Percentiles rank a stretch among this genome's conserved stretches.
Conservation (phyloP, 768 basidiomycete species). For the Kondoa malvinella region DNA sequence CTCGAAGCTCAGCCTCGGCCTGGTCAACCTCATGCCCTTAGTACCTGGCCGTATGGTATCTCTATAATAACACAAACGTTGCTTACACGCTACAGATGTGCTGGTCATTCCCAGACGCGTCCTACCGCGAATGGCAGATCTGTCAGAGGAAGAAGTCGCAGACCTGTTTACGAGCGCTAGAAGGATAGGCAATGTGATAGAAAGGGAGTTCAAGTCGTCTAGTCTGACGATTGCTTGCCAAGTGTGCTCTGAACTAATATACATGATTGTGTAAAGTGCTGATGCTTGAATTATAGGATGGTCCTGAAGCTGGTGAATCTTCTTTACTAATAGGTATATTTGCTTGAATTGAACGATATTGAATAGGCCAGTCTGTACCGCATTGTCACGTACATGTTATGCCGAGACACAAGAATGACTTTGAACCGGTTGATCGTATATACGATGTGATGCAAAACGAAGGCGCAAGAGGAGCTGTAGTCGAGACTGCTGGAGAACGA, state of each 20-base stretch:
- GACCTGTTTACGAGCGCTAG: constrained; percentile 69
- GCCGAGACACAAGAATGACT: constrained; percentile 42
- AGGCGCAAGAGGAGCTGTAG: constrained; percentile 23
- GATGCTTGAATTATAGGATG: constrained; percentile 19
- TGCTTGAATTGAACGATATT: constrained; percentile 41
- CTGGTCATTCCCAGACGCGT: constrained; percentile 43
- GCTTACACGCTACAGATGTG: constrained; percentile 36
- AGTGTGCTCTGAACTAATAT: constrained; percentile 35
- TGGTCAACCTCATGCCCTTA: constrained; percentile 14
- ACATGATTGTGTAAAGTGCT: background rate
- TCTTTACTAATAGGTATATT: constrained; percentile 34
- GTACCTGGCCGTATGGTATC: constrained; percentile 4
- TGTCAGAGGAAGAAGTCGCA: constrained; percentile 45
- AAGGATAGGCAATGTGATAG: constrained; percentile 58
- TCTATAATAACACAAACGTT: background rate
- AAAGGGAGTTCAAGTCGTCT: constrained; percentile 65
- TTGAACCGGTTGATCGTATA: background rate
- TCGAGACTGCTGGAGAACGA: constrained; percentile 23
- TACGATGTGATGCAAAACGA: background rate
- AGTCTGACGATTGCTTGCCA: constrained; percentile 75
- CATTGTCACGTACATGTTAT: constrained; percentile 90
- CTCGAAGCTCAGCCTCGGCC: constrained; percentile 7
- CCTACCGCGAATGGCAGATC: constrained; percentile 40
- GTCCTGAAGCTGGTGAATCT: constrained; percentile 19
- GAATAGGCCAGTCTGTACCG: constrained; percentile 53